phyloP scores from a whole-genome alignment of 2,329 filamentous ascomycete genomes.

The Alternaria sp. region DNA sequence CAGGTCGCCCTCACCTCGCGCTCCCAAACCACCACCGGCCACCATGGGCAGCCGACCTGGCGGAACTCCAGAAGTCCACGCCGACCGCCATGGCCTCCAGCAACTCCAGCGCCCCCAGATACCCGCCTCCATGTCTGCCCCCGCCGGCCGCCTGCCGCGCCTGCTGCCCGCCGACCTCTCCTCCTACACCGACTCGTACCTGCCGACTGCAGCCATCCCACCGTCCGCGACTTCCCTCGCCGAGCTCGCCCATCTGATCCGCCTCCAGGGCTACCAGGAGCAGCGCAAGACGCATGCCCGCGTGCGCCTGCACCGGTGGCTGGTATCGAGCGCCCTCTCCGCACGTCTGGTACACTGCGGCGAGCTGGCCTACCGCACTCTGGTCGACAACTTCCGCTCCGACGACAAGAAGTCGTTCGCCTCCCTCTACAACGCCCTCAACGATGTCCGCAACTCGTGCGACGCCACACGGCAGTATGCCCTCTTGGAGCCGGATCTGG shows the following conservation, averaged over 20 bases:
- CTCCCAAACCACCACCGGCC: slow-evolving; percentile 31
- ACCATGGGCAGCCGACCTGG: slow-evolving; percentile 48
- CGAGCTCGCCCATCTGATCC: slow-evolving; percentile 78
- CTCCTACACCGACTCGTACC: slow-evolving; percentile 67
- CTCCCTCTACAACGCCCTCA: slow-evolving; percentile 75
- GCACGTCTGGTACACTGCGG: slow-evolving; percentile 76
- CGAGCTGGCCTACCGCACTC: slow-evolving; percentile 74
- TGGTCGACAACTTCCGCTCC: slow-evolving; percentile 78
- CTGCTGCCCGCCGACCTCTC: slow-evolving; percentile 71
- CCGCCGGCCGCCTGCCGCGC: slow-evolving; percentile 55
- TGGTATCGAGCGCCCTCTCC: slow-evolving; percentile 77
- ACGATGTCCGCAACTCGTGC: slow-evolving; percentile 79
- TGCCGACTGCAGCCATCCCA: slow-evolving; percentile 61
- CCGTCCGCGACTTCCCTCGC: slow-evolving; percentile 73
- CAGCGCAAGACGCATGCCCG: slow-evolving; percentile 77
- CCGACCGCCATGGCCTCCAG: slow-evolving; percentile 12
- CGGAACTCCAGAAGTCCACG: slow-evolving; percentile 29
- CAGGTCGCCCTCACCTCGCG: slow-evolving; percentile 51
- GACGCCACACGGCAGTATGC: slow-evolving; percentile 74
- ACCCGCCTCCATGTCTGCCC: slow-evolving; percentile 54
- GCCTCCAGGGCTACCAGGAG: slow-evolving; percentile 80
- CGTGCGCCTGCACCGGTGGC: slow-evolving; percentile 73
- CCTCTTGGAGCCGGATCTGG: slow-evolving; percentile 74
- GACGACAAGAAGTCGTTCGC: slow-evolving; percentile 82
- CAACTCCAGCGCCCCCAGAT: slow-evolving; percentile 38